Evolutionary conservation across 225 moss, liverwort and hornwort species (phyloP), one percentile per base, ranked within the genome.

Genomic region (Marchantia polymorpha): DNA sequence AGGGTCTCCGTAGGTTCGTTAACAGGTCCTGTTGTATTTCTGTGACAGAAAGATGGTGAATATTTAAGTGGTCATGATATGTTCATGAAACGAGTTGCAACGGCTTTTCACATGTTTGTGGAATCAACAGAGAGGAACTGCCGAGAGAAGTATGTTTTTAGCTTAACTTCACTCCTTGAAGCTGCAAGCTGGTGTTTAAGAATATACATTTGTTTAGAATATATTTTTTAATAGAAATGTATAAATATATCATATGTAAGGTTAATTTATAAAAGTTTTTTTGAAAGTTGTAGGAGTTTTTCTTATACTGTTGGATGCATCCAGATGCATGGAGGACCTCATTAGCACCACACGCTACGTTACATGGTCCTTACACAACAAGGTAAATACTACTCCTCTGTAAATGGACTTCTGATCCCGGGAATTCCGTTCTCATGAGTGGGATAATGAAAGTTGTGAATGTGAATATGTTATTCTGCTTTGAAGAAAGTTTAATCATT

Each of bases 281-380:
- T 39, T 39, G 39, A 39, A 39, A 39, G 39, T 5, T 39, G 10
- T 50, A 50, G 12, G n/a, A 23, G 51, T 52, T 72, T 6, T 3
- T 1, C 22, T 72, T 11, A 52, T 51, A 54, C 52, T 53, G 16
- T 53, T 27, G 29, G 7, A 29, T 77, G 12, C 64, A 29, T 66
- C 66, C 91, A 96, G 96, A 87, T 97, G 97, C 82, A 99, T 99
- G 97, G 97, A 99, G 77, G 97, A 99, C 79, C 82, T 99, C 59
- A 88, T 94, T 81, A 99, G 97, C 82, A 94, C 94, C 72, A 99
- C 97, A 49, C 93, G 97, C 48, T 99, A 99, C 86, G 97, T 99
- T 22, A 94, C 97, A 58, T 99, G 97, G 97, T 99, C 97, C 67
- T 82, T 99, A 79, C 97, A 99, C 83, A 99, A 94, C 74, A 99